phyloP scores from a whole-genome alignment of 106 monocot species.

The Triglochin maritima region DNA sequence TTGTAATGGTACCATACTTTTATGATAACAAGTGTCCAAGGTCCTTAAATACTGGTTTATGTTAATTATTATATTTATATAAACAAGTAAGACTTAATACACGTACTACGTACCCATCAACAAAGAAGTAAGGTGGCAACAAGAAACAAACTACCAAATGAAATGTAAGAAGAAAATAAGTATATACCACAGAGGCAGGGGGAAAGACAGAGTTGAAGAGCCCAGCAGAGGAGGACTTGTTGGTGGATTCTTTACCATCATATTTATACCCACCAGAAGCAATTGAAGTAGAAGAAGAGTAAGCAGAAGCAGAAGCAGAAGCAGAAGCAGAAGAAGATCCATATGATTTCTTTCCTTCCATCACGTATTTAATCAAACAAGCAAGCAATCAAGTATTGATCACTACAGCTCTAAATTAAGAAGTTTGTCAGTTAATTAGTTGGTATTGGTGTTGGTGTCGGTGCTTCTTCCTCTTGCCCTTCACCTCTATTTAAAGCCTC shows the following conservation, averaged over 20 bases:
- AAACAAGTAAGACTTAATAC: too few species aligned
- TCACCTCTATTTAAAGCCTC: neutral
- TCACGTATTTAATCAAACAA: neutral
- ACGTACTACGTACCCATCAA: neutral
- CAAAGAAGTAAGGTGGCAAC: neutral
- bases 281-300: conserved; percentile 1
- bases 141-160: neutral
- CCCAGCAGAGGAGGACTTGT: conserved; percentile 11
- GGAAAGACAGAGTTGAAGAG: conserved; percentile 22
- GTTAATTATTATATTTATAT: too few species aligned
- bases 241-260: neutral
- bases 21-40: too few species aligned
- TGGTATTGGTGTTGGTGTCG: too few species aligned
- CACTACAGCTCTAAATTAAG: neutral
- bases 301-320: conserved; percentile 7
- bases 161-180: neutral
- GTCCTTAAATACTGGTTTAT: too few species aligned
- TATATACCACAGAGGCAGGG: conserved; percentile 5
- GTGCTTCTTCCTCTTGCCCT: too few species aligned
- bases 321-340: conserved; percentile 7
- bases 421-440: too few species aligned
- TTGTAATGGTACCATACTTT: too few species aligned
- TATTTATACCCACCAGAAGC: neutral
- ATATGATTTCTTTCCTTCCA: conserved; percentile 20
- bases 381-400: neutral